phyloP scores from a whole-genome alignment of 495 filamentous ascomycete species.

The Hypoxylon intermedium region DNA sequence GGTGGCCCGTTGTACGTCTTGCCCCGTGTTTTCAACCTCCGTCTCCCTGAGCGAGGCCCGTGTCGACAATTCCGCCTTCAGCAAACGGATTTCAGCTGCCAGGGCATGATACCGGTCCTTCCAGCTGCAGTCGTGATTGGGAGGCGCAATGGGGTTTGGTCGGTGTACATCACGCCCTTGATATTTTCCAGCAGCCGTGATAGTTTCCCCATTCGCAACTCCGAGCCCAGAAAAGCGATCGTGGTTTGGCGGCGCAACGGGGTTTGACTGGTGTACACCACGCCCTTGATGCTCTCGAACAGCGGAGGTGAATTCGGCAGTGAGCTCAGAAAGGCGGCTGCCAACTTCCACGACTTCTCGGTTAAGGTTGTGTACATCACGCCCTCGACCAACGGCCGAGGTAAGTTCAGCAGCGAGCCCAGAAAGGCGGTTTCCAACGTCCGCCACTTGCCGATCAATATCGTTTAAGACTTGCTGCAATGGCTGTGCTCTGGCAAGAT shows the following conservation, averaged over 20 bases:
- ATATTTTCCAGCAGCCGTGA: not conserved
- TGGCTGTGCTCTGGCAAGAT: slow-evolving; percentile 10
- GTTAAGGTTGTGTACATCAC: no score
- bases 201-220: no score
- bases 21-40: slow-evolving; percentile 9
- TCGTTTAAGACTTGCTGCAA: slow-evolving; percentile 5
- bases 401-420: no score
- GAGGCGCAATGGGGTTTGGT: slow-evolving; percentile 29
- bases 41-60: slow-evolving; percentile 21
- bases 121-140: slow-evolving; percentile 47
- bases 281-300: slow-evolving; percentile 1
- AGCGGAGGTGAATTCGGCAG: no score
- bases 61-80: slow-evolving; percentile 38
- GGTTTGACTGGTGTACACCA: slow-evolving; percentile 27
- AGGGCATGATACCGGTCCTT: slow-evolving; percentile 41
- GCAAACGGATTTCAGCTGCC: slow-evolving; percentile 39
- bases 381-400: no score
- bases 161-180: slow-evolving; percentile 24
- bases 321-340: no score
- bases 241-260: no score
- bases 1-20: slow-evolving; percentile 2
- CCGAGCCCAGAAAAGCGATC: no score
- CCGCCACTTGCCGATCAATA: not conserved
- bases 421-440: no score
- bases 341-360: no score